Conservation (phyloP, 495 filamentous ascomycete genomes). For the Tuber aestivum region DNA sequence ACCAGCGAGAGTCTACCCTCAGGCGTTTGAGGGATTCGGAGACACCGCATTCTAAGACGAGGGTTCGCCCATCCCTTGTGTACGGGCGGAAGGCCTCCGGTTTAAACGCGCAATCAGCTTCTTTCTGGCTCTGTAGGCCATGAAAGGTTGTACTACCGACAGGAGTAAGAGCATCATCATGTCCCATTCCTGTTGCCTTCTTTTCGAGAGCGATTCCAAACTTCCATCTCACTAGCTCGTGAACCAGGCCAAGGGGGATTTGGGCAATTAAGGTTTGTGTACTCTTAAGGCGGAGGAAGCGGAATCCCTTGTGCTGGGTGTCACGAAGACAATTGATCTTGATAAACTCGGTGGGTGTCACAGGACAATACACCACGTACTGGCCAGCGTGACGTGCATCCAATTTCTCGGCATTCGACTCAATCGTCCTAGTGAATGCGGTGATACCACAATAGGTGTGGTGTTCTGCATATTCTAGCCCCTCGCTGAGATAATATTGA, state of each 20-base stretch:
- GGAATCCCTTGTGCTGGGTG: background rate
- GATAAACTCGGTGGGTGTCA: background rate
- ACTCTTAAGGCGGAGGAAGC: background rate
- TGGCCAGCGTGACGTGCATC: too few species aligned
- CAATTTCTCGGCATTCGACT: background rate
- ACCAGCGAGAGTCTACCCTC: too few species aligned
- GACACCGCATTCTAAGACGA: too few species aligned
- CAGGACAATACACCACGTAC: background rate
- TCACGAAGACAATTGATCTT: background rate
- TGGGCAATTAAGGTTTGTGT: conserved; percentile 7
- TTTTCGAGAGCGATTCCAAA: too few species aligned
- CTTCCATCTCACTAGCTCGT: background rate
- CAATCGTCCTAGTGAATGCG: background rate
- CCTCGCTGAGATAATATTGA: background rate
- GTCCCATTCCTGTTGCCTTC: background rate
- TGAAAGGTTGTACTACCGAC: background rate
- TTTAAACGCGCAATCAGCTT: conserved; percentile 5
- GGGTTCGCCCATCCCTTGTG: too few species aligned
- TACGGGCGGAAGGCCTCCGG: too few species aligned
- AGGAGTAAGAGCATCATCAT: background rate
- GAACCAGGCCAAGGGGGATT: background rate
- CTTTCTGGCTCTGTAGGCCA: conserved; percentile 5
- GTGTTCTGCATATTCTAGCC: background rate
- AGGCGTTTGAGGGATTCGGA: too few species aligned
- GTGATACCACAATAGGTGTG: background rate